Evolutionary conservation across 345 rosid species (phyloP), one percentile per base, ranked within the genome.

Genomic region (Triadica sebifera): DNA sequence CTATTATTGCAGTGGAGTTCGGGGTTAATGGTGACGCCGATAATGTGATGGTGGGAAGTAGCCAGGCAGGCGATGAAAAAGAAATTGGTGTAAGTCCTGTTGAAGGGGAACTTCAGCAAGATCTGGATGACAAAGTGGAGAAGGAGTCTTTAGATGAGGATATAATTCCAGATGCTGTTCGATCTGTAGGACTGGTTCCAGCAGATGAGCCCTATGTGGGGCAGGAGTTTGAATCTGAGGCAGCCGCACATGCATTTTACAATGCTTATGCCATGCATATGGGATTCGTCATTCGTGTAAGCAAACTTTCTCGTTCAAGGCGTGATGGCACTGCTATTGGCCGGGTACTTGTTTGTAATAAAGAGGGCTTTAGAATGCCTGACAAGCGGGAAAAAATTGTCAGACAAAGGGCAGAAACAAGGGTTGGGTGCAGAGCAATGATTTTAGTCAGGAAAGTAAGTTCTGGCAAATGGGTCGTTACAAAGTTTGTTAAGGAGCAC

Each of bases 341-440:
- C 8, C 89, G 99, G 55, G 94, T 94, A 19, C 95, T 96, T 67
- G 98, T 96, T 60, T 96, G 99, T 78, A 96, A 96, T 81, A 93
- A 89, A 77, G 99, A 96, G 79, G 99, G 99, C 7, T 90, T 83
- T 52, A 87, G 99, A 84, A 85, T 91, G 86, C 93, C 97, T 38
- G 94, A 93, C 80, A 96, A 91, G 75, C 90, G 96, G 15, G 99
- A 96, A 68, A 96, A 91, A 72, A 87, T 93, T 69, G 93, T 96
- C 43, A 90, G 99, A 72, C 99, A 96, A 82, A 87, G 98, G 81
- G 95, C 87, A 9, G 99, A 96, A 82, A 96, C 99, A 0, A 87
- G 99, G 70, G 98, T 96, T 71, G 99, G 99, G 50, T 96, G 99
- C 84, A 85, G 97, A 87, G 99, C 98, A 55, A 96, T 96, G 99